Conservation (phyloP, 768 basidiomycete species). For the Calocybe gangraenosa region DNA sequence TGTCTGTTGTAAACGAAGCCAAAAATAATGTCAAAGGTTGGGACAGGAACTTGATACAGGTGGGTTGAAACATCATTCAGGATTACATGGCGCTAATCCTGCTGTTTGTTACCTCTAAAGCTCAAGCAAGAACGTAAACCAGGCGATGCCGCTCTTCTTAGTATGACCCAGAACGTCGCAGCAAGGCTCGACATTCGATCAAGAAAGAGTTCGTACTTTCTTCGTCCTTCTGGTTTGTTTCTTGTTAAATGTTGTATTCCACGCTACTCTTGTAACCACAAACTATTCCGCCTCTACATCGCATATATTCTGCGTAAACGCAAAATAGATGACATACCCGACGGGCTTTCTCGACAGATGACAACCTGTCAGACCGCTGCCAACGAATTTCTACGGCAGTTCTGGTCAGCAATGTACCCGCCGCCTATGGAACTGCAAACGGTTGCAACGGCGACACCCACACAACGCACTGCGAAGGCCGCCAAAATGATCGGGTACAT, state of each 20-base stretch:
- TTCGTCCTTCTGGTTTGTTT: not conserved
- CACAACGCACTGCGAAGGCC: conserved; percentile 73
- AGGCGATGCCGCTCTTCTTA: conserved; percentile 60
- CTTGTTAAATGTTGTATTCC: conserved; percentile 5
- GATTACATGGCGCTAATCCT: not conserved
- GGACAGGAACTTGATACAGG: conserved; percentile 55
- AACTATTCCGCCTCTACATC: not conserved
- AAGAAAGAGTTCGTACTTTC: conserved; percentile 50
- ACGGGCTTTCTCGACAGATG: conserved; percentile 76
- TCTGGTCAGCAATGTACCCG: conserved; percentile 87
- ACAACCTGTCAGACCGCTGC: conserved; percentile 88
- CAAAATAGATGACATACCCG: conserved; percentile 72
- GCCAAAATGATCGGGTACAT: conserved; percentile 88
- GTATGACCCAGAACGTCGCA: conserved; percentile 81
- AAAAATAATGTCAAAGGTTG: conserved; percentile 49
- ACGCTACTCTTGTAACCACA: not conserved
- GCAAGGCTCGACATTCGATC: conserved; percentile 63
- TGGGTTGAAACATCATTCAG: conserved; percentile 21
- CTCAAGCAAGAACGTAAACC: conserved; percentile 65
- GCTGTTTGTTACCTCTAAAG: conserved; percentile 27
- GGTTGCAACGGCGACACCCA: conserved; percentile 46
- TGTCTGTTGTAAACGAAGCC: conserved; percentile 42
- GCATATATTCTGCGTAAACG: not conserved
- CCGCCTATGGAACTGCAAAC: conserved; percentile 55
- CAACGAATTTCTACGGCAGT: conserved; percentile 95